Evolutionary conservation across 1,139 yeast species (phyloP), one percentile per base, ranked within the genome.

Genomic region (Insectozyma bohioensis): DNA sequence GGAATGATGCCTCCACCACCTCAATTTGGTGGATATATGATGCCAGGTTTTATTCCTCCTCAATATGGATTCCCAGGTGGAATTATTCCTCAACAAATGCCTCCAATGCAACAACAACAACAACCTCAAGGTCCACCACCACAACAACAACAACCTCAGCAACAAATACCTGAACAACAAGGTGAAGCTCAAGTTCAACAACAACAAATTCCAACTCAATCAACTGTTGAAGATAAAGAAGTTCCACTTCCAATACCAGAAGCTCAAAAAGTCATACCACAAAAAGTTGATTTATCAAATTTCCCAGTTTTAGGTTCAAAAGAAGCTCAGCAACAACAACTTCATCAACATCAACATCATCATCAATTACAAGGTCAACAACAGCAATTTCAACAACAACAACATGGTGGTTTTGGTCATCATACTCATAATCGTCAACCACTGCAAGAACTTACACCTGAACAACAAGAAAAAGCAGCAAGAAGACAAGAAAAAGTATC

Each of bases 401-500:
- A 44, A 18, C 47, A 47, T 8, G 39, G 32, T 12, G 45, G 42
- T 17, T 39, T 41, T 13, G 45, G 42, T 17, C 39, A 41, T 13
- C 30, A 36, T 11, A 37, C 32, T 10, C 49, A 43, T 11, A 49
- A 52, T 12, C 46, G 46, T 27, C 45, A 39, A 19, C 52, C 45
- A 34, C 49, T 47, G 28, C 53, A 74, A 30, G 60, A 56, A 11
- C 55, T 66, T 41, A 63, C 72, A 35, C 73, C 72, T 6, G 75
- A 67, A 41, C 71, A 69, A 43, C 72, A 67, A 47, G 75, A 68
- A 33, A 72, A 80, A 46, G 67, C 81, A 41, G 73, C 81, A 33
- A 71, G 67, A 35, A 83, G 95, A 65, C 88, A 84, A 46, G 84
- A 82, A 40, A 85, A 86, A 56, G 90, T 84, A 25, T 78, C 83